Conservation (phyloP, 768 basidiomycete genomes). For the Strobilomyces confusus region DNA sequence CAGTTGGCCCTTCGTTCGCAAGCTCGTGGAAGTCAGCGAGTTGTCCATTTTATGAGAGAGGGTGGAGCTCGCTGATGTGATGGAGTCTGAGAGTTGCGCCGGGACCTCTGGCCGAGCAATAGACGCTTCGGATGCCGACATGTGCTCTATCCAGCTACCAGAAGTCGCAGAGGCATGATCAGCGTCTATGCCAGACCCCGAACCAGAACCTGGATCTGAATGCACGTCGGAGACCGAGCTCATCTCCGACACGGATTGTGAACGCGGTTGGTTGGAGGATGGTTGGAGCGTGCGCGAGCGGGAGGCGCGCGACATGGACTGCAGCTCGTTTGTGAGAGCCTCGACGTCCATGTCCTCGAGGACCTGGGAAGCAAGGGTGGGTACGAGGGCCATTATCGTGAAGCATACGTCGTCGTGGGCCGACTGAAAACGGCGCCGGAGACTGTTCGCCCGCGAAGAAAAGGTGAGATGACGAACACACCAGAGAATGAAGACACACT, state of each 20-base stretch:
- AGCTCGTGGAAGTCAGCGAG: conserved; percentile 15
- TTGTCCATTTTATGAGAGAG: conserved; percentile 20
- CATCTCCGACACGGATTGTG: conserved; percentile 36
- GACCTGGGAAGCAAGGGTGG: conserved; percentile 61
- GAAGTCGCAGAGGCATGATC: conserved; percentile 36
- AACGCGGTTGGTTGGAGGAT: conserved; percentile 13
- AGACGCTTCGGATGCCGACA: conserved; percentile 22
- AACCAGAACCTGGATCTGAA: conserved; percentile 42
- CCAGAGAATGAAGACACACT: conserved; percentile 28
- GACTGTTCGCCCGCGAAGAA: conserved; percentile 35
- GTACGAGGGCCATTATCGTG: conserved; percentile 67
- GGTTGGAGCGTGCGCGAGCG: conserved; percentile 14
- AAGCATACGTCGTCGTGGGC: conserved; percentile 76
- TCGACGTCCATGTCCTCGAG: conserved; percentile 78
- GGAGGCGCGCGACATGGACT: conserved; percentile 39
- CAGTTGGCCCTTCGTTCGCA: conserved; percentile 70
- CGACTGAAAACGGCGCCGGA: conserved; percentile 68
- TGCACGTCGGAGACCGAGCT: conserved; percentile 38
- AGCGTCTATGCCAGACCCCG: conserved; percentile 36
- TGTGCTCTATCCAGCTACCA: conserved; percentile 44
- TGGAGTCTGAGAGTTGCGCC: conserved; percentile 38
- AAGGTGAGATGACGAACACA: background rate
- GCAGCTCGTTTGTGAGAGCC: conserved; percentile 54
- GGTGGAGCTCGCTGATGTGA: conserved; percentile 36
- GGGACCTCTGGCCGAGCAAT: conserved; percentile 6